Conservation (phyloP, 2,329 filamentous ascomycete genomes). For the Fusarium liriodendri region DNA sequence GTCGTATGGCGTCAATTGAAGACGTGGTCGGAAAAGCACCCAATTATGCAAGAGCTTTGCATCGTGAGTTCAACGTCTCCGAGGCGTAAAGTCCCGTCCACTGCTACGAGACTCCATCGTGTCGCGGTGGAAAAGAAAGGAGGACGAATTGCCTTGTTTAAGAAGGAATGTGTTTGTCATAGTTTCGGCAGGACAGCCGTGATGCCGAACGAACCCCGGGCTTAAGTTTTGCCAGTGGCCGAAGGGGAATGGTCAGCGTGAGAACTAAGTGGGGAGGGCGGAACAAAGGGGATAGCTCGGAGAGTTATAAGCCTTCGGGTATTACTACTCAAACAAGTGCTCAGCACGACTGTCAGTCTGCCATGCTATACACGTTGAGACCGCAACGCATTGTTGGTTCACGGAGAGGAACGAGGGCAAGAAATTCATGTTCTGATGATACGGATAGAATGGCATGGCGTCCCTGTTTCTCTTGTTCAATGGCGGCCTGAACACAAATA, state of each 20-base stretch:
- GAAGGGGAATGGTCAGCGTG: not conserved
- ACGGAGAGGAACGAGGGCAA: not conserved
- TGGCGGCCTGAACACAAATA: not conserved
- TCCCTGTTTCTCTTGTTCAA: not conserved
- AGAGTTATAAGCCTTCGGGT: not conserved
- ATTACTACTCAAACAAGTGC: too few relatives aligned
- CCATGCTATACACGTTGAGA: not conserved
- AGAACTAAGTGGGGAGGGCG: not conserved
- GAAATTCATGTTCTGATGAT: not conserved
- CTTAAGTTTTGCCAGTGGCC: constrained; percentile 16
- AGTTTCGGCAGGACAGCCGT: not conserved
- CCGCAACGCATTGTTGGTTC: not conserved
- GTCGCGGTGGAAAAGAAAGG: not conserved
- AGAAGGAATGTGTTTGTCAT: constrained; percentile 18
- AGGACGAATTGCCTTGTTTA: not conserved
- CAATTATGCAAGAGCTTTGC: not conserved
- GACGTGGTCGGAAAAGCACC: not conserved
- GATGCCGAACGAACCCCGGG: constrained; percentile 24
- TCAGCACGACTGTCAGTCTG: too few relatives aligned
- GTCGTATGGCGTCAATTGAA: not conserved
- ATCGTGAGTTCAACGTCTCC: not conserved
- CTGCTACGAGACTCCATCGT: not conserved
- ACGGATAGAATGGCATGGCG: not conserved
- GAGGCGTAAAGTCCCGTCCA: not conserved
- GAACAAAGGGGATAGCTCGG: not conserved